These are phyloP conservation scores for Lophium mytilinum DNA, from an alignment of 495 filamentous ascomycete species.

Conservation along the genomic window DNA sequence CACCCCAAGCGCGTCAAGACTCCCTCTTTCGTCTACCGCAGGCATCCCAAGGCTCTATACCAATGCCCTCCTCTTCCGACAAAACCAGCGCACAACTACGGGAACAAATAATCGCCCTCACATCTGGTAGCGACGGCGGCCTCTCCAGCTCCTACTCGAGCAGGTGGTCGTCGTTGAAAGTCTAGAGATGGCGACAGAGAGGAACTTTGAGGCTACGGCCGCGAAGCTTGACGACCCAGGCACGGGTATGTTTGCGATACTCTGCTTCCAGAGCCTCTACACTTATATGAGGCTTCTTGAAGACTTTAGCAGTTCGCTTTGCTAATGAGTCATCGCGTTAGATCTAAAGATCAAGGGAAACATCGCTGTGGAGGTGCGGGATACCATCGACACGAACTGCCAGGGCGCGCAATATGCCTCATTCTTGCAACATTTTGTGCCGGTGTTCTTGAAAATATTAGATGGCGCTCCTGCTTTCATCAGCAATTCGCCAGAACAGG, in stretches of 20 bases:
- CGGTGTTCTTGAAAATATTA: constrained; percentile 78
- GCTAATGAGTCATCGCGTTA: constrained; percentile 28
- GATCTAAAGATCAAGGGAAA: constrained; percentile 70
- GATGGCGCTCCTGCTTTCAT: constrained; percentile 85
- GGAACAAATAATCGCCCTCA: no score
- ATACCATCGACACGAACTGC: constrained; percentile 70
- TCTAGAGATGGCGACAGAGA: constrained; percentile 20
- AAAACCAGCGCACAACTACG: no score
- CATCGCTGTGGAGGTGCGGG: constrained; percentile 70
- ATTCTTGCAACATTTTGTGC: constrained; percentile 81
- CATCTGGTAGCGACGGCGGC: background rate
- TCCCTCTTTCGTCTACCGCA: no score
- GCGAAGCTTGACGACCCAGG: constrained; percentile 31
- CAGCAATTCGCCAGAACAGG: constrained; percentile 77
- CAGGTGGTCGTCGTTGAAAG: background rate
- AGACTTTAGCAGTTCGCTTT: background rate
- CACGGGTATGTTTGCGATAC: constrained; percentile 15
- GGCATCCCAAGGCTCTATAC: no score
- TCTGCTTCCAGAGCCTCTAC: background rate
- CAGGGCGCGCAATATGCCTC: constrained; percentile 56
- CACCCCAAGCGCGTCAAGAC: no score
- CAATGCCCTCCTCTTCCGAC: no score
- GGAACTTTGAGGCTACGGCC: constrained; percentile 25
- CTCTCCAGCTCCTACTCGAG: constrained; percentile 3
- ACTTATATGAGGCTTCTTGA: background rate